A percentile compares a stretch with the other conserved stretches of the same genome.
Conservation (phyloP, 2,329 filamentous ascomycete species). For the Ilyonectria destructans region DNA sequence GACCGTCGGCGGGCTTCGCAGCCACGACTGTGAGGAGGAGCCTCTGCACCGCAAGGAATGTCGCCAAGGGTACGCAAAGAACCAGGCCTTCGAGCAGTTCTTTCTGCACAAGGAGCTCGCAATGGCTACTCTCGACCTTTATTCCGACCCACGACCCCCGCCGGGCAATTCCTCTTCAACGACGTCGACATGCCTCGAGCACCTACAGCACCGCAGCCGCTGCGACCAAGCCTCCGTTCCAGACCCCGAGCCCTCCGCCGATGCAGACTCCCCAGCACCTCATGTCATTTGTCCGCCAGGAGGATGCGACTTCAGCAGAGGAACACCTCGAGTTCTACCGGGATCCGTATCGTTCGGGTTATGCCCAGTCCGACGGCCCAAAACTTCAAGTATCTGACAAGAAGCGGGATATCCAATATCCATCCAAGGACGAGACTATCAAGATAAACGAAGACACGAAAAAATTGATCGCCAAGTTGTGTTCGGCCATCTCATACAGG, state of each 20-base stretch:
- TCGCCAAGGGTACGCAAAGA: constrained; percentile 34
- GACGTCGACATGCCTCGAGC: constrained; percentile 41
- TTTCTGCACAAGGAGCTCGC: constrained; percentile 54
- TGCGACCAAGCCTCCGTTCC: constrained; percentile 32
- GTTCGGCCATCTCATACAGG: constrained; percentile 58
- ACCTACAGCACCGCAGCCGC: constrained; percentile 49
- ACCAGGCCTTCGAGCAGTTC: constrained; percentile 27
- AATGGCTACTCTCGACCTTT: constrained; percentile 63
- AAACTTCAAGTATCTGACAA: constrained; percentile 67
- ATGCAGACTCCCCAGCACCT: constrained; percentile 61
- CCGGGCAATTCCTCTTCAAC: constrained; percentile 28
- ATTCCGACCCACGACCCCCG: constrained; percentile 47
- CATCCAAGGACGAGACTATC: constrained; percentile 60
- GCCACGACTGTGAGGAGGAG: constrained; percentile 46
- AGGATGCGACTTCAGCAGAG: constrained; percentile 64
- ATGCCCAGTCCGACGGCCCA: constrained; percentile 67
- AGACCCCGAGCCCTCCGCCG: constrained; percentile 29
- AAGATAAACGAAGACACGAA: constrained; percentile 55
- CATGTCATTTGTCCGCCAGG: constrained; percentile 68
- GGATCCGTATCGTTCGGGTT: constrained; percentile 70
- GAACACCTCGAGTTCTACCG: constrained; percentile 68
- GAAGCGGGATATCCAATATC: constrained; percentile 64
- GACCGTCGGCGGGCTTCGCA: constrained; percentile 55
- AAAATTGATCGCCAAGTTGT: constrained; percentile 58
- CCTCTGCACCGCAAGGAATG: constrained; percentile 45